Evolutionary conservation across 1,284 basidiomycete species (phyloP).

Genomic region (Phellopilus nigrolimitatus): DNA sequence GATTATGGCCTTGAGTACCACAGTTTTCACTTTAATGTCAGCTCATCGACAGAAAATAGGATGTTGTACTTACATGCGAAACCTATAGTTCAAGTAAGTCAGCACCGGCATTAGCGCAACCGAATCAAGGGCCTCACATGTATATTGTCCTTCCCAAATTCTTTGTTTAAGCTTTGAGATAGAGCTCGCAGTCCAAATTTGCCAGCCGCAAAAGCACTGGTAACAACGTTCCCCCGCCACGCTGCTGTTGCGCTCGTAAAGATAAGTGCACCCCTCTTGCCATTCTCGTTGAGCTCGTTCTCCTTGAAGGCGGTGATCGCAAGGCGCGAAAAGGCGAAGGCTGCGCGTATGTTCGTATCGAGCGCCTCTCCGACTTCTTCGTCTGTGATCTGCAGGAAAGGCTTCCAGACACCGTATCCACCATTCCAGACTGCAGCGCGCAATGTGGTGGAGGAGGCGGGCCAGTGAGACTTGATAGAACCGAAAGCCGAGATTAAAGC

Average conservation of each 20-base stretch:
- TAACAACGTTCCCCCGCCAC: conserved; percentile 26
- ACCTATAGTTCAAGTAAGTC: background rate
- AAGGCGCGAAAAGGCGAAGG: conserved; percentile 29
- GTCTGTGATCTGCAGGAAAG: too few species aligned
- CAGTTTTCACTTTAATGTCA: background rate
- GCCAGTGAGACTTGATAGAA: too few species aligned
- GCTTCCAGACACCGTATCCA: too few species aligned
- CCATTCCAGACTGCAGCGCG: too few species aligned
- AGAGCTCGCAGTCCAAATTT: conserved; percentile 31
- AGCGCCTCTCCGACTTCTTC: conserved; percentile 18
- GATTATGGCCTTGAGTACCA: conserved; percentile 6
- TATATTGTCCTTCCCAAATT: conserved; percentile 30
- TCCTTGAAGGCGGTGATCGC: too few species aligned
- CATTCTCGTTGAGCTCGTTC: conserved; percentile 20
- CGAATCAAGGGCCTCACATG: conserved; percentile 23
- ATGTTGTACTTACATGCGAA: conserved; percentile 14
- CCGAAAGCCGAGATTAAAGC: too few species aligned
- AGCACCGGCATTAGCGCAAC: background rate
- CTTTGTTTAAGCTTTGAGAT: too few species aligned
- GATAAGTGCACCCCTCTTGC: conserved; percentile 28
- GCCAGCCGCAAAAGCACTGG: conserved; percentile 31
- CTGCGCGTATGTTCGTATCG: conserved; percentile 28
- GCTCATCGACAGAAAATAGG: background rate
- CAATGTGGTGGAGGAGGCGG: too few species aligned
- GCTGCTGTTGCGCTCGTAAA: conserved; percentile 31